Percentiles rank a stretch among this genome's conserved stretches.
Evolutionary conservation across 768 basidiomycete species (phyloP).

Genomic region (Cystobasidium ongulense): DNA sequence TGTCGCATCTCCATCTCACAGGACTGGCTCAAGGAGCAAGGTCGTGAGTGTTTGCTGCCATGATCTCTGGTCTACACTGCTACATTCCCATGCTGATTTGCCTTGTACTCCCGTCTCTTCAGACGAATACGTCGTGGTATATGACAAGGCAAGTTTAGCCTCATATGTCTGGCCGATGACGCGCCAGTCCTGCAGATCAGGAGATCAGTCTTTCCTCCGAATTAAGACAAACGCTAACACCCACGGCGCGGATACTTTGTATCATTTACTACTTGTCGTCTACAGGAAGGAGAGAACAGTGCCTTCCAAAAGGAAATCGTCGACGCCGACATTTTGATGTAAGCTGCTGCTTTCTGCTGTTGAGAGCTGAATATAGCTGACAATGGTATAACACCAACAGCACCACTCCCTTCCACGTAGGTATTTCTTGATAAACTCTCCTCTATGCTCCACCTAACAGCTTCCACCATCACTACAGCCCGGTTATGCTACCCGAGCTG

Average conservation of each 20-base stretch:
- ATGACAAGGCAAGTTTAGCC: conserved; percentile 45
- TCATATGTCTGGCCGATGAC: background rate
- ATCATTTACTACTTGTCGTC: too few species aligned
- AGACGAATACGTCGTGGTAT: conserved; percentile 47
- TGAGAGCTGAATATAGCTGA: background rate
- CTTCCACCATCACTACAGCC: background rate
- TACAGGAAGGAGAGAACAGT: conserved; percentile 42
- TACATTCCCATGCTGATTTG: background rate
- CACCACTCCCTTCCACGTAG: conserved; percentile 42
- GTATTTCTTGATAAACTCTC: background rate
- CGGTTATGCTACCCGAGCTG: conserved; percentile 39
- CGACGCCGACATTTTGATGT: conserved; percentile 39
- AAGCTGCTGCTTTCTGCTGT: background rate
- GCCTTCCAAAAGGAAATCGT: conserved; percentile 41
- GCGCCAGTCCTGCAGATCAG: background rate
- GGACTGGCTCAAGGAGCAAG: conserved; percentile 45
- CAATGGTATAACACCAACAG: background rate
- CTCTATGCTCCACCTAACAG: background rate
- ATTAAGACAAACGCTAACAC: background rate
- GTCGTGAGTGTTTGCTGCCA: conserved; percentile 32
- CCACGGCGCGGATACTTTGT: too few species aligned
- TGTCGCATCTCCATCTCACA: background rate
- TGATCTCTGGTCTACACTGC: background rate
- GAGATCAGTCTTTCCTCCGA: background rate
- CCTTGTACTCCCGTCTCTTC: background rate